Evolutionary conservation across 163 green algal species (phyloP), one percentile per base, ranked within the genome.

Genomic region (Chlamydomonas reinhardtii): DNA sequence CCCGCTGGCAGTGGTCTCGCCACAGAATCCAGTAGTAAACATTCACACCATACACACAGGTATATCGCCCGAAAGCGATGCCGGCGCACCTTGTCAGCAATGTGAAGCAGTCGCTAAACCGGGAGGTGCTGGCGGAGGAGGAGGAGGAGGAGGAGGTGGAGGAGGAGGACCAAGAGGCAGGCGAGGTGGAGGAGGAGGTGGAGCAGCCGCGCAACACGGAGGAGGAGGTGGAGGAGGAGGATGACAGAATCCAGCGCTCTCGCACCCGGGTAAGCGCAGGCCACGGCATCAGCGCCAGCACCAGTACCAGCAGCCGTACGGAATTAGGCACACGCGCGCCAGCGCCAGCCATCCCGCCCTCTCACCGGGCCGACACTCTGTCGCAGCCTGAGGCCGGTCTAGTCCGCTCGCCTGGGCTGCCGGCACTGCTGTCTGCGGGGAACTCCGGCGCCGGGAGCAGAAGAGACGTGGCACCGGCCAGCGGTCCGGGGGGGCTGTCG

Each of bases 111-210:
- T 54, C 70, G 19, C 80, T 78, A 4, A 73, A 92, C 24, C 52
- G 48, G 29, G 86, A 86, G 56, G 71, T 92, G 5, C 52, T 80
- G 37, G 90, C 90, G 19, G 88, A 90, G 24, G 87, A 76, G 56
- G 90, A 93, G 59, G 90, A 91, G 76, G 83, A 86, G 37, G 90
- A 92, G 66, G 86, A 89, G 56, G 88, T 91, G 27, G 88, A 91
- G 61, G 90, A 89, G 19, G 82, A 89, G 25, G 74, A 74, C 24
- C 71, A 90, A 19, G 74, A 86, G n/a, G 73, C 79, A 24, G 75
- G 79, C 22, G 70, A 82, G 61, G 69, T 74, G 16, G 32, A 79
- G 14, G 76, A 72, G 12, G 80, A 80, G 54, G 79, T 56, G 48
- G 48, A 56, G 9, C 5, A 56, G 61, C 61, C 24, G 16, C 61